Conservation (phyloP, 2,329 filamentous ascomycete species). For the Colletotrichum salicis region DNA sequence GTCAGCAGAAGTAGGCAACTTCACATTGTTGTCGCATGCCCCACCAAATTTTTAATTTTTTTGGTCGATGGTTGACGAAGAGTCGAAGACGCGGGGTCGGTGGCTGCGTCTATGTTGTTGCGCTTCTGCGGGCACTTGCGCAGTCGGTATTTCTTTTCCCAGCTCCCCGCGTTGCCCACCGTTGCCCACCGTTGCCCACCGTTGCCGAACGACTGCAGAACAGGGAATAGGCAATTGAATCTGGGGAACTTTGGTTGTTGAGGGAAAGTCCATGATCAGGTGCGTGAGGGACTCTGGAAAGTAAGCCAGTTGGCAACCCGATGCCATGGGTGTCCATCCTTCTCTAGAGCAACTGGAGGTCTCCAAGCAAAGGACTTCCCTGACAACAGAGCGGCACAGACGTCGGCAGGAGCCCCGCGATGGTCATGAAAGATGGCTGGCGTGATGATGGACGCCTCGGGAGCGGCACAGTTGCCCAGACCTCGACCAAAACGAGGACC, state of each 20-base stretch:
- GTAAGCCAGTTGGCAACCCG: background rate
- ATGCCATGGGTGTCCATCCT: background rate
- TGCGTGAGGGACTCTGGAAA: background rate
- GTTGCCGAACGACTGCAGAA: no score
- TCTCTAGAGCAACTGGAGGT: background rate
- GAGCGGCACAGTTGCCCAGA: constrained; percentile 22
- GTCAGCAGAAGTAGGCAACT: background rate
- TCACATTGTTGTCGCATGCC: background rate
- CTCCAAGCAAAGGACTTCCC: background rate
- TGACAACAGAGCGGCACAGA: constrained; percentile 20
- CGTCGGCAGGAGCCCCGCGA: background rate
- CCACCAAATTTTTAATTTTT: no score
- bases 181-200: no score
- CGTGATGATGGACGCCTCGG: constrained; percentile 16
- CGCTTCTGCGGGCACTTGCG: background rate
- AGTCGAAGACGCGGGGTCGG: background rate
- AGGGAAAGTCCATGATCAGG: background rate
- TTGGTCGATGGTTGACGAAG: background rate
- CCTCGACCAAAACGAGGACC: constrained; percentile 2
- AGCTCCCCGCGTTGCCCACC: no score
- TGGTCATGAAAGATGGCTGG: constrained; percentile 6
- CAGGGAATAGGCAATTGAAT: background rate
- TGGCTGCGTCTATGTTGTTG: background rate
- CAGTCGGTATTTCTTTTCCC: background rate
- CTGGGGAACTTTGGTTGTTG: background rate